phyloP scores from a whole-genome alignment of 2,329 filamentous ascomycete species.

The Pseudocercospora crystallina region DNA sequence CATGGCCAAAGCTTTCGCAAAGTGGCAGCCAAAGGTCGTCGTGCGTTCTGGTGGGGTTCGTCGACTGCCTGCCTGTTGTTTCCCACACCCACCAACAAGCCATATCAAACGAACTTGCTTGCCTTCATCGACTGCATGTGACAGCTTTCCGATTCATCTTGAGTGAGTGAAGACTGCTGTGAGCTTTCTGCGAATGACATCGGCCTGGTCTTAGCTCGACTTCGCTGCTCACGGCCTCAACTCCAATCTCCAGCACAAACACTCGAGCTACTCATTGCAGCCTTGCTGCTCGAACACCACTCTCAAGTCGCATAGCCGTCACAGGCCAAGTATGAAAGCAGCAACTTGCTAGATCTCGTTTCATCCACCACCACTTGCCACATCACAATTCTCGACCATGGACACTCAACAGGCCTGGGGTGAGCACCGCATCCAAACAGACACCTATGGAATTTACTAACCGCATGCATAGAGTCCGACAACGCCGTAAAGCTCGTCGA shows the following conservation, averaged over 20 bases:
- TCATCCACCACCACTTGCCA: constrained; percentile 3
- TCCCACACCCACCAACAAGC: no score
- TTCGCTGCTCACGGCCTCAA: background rate
- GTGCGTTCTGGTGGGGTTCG: no score
- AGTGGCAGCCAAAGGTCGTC: background rate
- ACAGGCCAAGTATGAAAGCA: constrained; percentile 24
- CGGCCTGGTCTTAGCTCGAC: no score
- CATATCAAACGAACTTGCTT: no score
- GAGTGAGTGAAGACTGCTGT: no score
- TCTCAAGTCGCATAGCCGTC: background rate
- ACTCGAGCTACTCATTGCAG: background rate
- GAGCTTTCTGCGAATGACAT: no score
- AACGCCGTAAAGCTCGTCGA: constrained; percentile 81
- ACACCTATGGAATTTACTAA: constrained; percentile 1
- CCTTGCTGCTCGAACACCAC: no score
- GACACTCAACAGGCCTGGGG: constrained; percentile 61
- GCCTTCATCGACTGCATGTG: no score
- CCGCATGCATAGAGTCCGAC: constrained; percentile 69
- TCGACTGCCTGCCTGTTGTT: background rate
- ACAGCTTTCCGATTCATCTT: no score
- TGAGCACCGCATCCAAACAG: constrained; percentile 35
- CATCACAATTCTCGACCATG: constrained; percentile 15
- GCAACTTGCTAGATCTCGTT: constrained; percentile 5
- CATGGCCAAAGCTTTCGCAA: background rate
- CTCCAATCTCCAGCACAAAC: background rate